phyloP scores from a whole-genome alignment of 2,329 filamentous ascomycete species.

The Curvularia verruculosa region DNA sequence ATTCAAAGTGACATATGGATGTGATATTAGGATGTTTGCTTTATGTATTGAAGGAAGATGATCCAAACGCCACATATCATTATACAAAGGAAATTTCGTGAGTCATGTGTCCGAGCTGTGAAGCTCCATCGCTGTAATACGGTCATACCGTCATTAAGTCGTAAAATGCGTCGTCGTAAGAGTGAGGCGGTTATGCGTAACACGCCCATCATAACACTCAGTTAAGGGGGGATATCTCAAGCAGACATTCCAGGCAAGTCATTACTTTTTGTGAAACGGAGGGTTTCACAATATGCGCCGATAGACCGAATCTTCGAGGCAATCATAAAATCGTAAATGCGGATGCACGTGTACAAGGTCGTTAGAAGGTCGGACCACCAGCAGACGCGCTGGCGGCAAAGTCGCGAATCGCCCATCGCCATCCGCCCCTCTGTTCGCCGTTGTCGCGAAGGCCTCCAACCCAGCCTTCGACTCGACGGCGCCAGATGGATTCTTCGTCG shows the following conservation, averaged over 20 bases:
- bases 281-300: constrained; percentile 27
- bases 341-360: constrained; percentile 22
- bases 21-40: constrained; percentile 11
- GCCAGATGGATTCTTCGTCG: constrained; percentile 91
- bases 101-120: constrained; percentile 19
- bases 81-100: constrained; percentile 16
- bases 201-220: constrained; percentile 45
- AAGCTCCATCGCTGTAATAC: constrained; percentile 19
- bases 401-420: constrained; percentile 75
- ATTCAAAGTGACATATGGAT: constrained; percentile 7
- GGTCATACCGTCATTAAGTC: constrained; percentile 33
- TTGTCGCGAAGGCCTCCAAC: constrained; percentile 63
- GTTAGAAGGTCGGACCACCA: constrained; percentile 26
- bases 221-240: constrained; percentile 38
- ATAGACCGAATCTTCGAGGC: constrained; percentile 33
- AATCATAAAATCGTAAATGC: constrained; percentile 41
- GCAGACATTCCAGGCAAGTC: constrained; percentile 32
- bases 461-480: constrained; percentile 87
- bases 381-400: constrained; percentile 46
- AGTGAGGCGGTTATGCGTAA: constrained; percentile 42
- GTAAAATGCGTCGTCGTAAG: constrained; percentile 44
- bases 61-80: constrained; percentile 13
- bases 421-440: constrained; percentile 56
- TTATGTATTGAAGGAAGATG: constrained; percentile 7
- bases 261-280: constrained; percentile 35